These are phyloP conservation scores for Colletotrichum shisoi DNA, from an alignment of 2,329 filamentous ascomycete genomes.

Conservation along the genomic window DNA sequence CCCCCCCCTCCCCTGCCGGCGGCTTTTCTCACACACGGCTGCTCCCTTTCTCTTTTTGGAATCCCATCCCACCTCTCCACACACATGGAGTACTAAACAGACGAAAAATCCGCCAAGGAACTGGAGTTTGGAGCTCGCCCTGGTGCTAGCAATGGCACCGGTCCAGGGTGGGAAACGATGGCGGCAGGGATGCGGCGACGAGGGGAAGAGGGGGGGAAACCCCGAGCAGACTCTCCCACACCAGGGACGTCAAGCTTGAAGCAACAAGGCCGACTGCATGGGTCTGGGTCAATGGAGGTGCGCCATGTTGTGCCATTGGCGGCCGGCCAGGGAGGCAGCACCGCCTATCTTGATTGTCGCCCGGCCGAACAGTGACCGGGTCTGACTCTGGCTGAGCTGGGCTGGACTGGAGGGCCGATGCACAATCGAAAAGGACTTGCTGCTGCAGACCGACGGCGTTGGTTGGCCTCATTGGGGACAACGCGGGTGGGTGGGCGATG, in stretches of 20 bases:
- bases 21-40: conserved; percentile 11
- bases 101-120: conserved; percentile 28
- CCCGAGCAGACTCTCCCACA: neutral
- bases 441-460: conserved; percentile 15
- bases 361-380: conserved; percentile 21
- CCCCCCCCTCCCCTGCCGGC: conserved; percentile 3
- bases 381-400: conserved; percentile 28
- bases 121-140: conserved; percentile 31
- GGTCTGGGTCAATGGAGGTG: conserved; percentile 35
- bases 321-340: conserved; percentile 29
- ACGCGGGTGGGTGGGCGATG: conserved; percentile 24
- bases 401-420: no score
- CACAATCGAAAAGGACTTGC: conserved; percentile 1
- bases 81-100: conserved; percentile 36
- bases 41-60: conserved; percentile 36
- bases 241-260: conserved; percentile 32
- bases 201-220: conserved; percentile 22
- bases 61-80: conserved; percentile 34
- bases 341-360: conserved; percentile 35
- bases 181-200: conserved; percentile 29
- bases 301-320: conserved; percentile 40
- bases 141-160: conserved; percentile 31
- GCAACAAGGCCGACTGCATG: conserved; percentile 37
- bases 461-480: conserved; percentile 30
- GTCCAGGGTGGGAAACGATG: conserved; percentile 34